phyloP scores from a whole-genome alignment of 441 rosid species.

The Gossypium davidsonii region DNA sequence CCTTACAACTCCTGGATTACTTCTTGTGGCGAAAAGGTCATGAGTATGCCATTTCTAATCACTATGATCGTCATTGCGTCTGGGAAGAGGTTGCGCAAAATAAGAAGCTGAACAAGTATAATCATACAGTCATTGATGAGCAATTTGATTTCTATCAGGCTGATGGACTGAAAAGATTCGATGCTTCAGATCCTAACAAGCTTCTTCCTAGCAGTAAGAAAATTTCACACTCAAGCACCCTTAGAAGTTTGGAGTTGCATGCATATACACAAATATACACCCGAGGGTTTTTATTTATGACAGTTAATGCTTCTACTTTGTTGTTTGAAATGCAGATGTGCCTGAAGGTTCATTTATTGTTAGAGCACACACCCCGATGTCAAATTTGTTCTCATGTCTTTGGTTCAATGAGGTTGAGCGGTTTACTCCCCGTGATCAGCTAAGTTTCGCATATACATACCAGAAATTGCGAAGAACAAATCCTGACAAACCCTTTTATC shows the following conservation, averaged over 20 bases:
- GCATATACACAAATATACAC: neutral
- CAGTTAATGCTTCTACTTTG: neutral
- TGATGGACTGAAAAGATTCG: conserved; percentile 69
- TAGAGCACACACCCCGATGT: conserved; percentile 96
- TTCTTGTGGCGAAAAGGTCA: conserved; percentile 92
- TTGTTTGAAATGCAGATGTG: conserved; percentile 53
- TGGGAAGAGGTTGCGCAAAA: conserved; percentile 92
- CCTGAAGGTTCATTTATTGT: conserved; percentile 96
- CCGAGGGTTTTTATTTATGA: neutral
- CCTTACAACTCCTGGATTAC: conserved; percentile 75
- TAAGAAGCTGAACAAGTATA: conserved; percentile 81
- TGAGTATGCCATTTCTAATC: conserved; percentile 93
- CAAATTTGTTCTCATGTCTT: conserved; percentile 91
- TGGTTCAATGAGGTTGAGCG: conserved; percentile 98
- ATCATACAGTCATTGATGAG: conserved; percentile 67
- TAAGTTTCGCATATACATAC: conserved; percentile 85
- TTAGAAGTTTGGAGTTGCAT: neutral
- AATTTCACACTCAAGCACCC: neutral
- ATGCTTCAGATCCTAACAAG: conserved; percentile 65
- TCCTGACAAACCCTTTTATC: conserved; percentile 69
- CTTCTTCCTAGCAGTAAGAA: conserved; percentile 84
- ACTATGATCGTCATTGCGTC: conserved; percentile 80
- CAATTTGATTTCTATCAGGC: conserved; percentile 72
- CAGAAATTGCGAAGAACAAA: conserved; percentile 79
- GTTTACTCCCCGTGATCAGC: conserved; percentile 95